A percentile compares a stretch with the other conserved stretches of the same genome.
Conservation (phyloP, 1,284 basidiomycete genomes). For the Sutorius eximius region DNA sequence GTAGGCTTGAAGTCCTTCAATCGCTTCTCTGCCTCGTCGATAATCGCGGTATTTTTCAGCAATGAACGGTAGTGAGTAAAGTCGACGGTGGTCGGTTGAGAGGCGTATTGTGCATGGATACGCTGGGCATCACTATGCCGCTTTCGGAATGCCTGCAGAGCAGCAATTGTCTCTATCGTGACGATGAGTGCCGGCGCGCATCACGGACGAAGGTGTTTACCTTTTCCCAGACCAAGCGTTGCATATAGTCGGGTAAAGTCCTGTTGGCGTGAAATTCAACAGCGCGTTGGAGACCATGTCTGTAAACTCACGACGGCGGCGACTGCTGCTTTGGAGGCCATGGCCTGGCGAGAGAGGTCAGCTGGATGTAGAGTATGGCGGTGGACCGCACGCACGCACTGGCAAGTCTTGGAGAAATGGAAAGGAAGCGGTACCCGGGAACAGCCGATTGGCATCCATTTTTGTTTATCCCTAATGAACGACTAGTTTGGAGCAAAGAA, state of each 20-base stretch:
- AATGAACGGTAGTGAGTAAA: conserved; percentile 88
- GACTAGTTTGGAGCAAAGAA: no score
- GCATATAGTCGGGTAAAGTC: conserved; percentile 93
- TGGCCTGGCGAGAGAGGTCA: conserved; percentile 32
- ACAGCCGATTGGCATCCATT: conserved; percentile 21
- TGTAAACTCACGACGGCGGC: conserved; percentile 68
- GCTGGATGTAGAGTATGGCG: conserved; percentile 1
- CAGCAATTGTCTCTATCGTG: conserved; percentile 77
- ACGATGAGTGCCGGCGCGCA: conserved; percentile 3
- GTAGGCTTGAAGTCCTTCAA: conserved; percentile 92
- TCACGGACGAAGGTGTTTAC: conserved; percentile 42
- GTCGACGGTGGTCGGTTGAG: conserved; percentile 82
- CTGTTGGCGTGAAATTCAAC: conserved; percentile 42
- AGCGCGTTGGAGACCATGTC: not conserved
- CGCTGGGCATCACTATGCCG: conserved; percentile 89
- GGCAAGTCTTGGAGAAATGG: conserved; percentile 13
- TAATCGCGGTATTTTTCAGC: conserved; percentile 91
- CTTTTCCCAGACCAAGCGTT: conserved; percentile 90
- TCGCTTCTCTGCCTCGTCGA: conserved; percentile 92
- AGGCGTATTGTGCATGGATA: conserved; percentile 65
- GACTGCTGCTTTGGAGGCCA: conserved; percentile 82
- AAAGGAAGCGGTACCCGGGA: conserved; percentile 26
- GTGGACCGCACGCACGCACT: conserved; percentile 13
- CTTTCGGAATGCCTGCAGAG: conserved; percentile 95
- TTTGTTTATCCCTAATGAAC: conserved; percentile 4